phyloP scores from a whole-genome alignment of 257 asterid genomes.

The Dorcoceras hygrometricum region DNA sequence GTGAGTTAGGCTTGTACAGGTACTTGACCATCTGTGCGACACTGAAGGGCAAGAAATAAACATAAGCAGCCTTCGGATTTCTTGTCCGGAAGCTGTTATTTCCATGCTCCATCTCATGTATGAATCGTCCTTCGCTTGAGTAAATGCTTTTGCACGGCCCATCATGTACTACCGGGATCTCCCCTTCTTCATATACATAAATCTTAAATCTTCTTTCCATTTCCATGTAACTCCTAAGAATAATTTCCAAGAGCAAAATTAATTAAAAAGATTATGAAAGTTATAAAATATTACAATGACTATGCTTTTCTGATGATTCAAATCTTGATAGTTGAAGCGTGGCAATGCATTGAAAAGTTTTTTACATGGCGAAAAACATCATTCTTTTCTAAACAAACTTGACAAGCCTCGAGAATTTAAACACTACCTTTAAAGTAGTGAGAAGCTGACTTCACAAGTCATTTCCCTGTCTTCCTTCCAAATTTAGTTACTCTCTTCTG shows the following conservation, averaged over 20 bases:
- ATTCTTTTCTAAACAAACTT: no score
- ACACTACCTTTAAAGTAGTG: no score
- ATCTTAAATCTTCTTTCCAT: conserved; percentile 92
- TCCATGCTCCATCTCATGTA: conserved; percentile 84
- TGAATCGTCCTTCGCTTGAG: conserved; percentile 85
- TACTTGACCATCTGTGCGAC: conserved; percentile 78
- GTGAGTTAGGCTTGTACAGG: conserved; percentile 50
- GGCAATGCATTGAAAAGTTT: no score
- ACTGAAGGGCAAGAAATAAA: conserved; percentile 89
- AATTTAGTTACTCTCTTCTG: no score
- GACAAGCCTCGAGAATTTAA: no score
- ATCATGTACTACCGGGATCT: conserved; percentile 70
- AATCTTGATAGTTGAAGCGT: no score
- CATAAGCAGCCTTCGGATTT: conserved; percentile 56
- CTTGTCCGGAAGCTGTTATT: conserved; percentile 53
- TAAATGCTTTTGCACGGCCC: conserved; percentile 93
- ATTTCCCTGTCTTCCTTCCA: no score
- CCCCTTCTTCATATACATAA: conserved; percentile 84
- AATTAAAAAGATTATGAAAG: neutral
- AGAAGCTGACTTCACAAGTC: no score
- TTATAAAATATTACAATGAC: neutral
- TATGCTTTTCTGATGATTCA: neutral
- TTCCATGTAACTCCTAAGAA: conserved; percentile 72
- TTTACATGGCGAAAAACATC: no score
- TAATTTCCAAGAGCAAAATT: neutral